Conservation (phyloP, 1,284 basidiomycete species). For the Naganishia sp. region DNA sequence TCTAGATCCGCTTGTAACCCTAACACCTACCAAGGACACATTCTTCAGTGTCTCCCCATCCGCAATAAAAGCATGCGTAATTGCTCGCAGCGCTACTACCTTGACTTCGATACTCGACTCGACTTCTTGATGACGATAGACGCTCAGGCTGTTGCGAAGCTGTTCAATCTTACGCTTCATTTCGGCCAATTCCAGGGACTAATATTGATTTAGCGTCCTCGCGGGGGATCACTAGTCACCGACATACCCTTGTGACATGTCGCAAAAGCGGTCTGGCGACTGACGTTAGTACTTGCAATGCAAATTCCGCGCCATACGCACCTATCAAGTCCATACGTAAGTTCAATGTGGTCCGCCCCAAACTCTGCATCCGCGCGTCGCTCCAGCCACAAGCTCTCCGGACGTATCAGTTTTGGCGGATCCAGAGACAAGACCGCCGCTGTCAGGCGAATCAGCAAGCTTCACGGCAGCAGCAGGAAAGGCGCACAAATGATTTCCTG, state of each 20-base stretch:
- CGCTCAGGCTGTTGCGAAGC: constrained; percentile 14
- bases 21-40: constrained; percentile 22
- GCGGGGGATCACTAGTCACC: not conserved
- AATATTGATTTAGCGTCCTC: not conserved
- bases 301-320: not conserved
- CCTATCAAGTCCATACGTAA: constrained; percentile 37
- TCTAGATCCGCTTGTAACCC: not conserved
- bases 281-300: not conserved
- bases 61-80: constrained; percentile 23
- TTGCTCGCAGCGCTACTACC: constrained; percentile 20
- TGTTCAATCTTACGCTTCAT: constrained; percentile 29
- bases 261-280: constrained; percentile 11
- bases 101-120: constrained; percentile 14
- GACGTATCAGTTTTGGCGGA: constrained; percentile 5
- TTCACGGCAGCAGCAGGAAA: not conserved
- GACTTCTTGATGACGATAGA: constrained; percentile 22
- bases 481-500: constrained; percentile 38
- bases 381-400: constrained; percentile 22
- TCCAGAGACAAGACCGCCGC: constrained; percentile 18
- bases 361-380: not conserved
- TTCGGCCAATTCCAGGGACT: constrained; percentile 26
- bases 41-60: constrained; percentile 19
- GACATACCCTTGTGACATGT: constrained; percentile 1
- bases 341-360: constrained; percentile 33
- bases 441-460: not conserved